Evolutionary conservation across 2,329 filamentous ascomycete species (phyloP).

Genomic region (Sclerotinia glacialis): DNA sequence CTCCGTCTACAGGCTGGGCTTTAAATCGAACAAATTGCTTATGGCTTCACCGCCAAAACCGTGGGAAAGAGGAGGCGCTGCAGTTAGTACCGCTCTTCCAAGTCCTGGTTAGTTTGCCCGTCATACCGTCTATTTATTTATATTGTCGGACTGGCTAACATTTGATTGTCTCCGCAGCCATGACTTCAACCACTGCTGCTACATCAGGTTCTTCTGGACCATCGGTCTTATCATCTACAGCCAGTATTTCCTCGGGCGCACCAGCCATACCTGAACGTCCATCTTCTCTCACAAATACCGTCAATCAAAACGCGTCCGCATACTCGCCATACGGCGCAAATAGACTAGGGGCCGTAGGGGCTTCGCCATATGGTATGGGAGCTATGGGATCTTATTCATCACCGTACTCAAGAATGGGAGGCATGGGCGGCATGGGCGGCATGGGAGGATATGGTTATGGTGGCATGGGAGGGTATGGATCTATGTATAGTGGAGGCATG

Average conservation of each 20-base stretch:
- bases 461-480: conserved; percentile 46
- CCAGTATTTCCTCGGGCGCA: conserved; percentile 41
- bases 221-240: conserved; percentile 44
- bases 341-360: conserved; percentile 53
- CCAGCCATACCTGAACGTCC: conserved; percentile 81
- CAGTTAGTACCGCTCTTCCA: conserved; percentile 32
- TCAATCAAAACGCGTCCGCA: conserved; percentile 83
- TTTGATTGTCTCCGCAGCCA: conserved; percentile 31
- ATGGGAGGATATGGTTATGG: conserved; percentile 40
- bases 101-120: conserved; percentile 34
- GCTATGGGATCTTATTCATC: conserved; percentile 44
- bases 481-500: conserved; percentile 37
- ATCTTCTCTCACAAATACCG: conserved; percentile 70
- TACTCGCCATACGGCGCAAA: conserved; percentile 66
- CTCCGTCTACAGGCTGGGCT: not conserved
- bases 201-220: conserved; percentile 43
- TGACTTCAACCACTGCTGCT: conserved; percentile 35
- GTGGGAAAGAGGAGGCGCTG: conserved; percentile 72
- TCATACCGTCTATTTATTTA: conserved; percentile 16
- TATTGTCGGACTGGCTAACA: conserved; percentile 23
- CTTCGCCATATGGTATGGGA: conserved; percentile 38
- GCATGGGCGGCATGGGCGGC: conserved; percentile 35
- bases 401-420: conserved; percentile 33
- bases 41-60: conserved; percentile 92
- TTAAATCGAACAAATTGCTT: conserved; percentile 28